Evolutionary conservation across 768 basidiomycete genomes (phyloP).

Genomic region (Lactarius vividus): DNA sequence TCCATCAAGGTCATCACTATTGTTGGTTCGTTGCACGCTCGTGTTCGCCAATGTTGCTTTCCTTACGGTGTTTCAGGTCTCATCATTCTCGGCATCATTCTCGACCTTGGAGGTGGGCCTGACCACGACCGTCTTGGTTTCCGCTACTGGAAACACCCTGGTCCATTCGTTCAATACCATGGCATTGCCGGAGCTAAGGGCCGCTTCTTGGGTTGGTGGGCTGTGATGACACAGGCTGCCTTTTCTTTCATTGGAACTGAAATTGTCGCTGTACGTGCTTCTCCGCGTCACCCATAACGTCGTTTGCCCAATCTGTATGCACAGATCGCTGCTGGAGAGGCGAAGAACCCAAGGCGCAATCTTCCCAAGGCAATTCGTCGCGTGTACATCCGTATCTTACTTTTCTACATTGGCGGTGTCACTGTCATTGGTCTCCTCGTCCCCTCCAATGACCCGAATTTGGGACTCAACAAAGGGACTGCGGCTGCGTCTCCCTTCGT

Average conservation of each 20-base stretch:
- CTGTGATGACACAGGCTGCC: conserved; percentile 56
- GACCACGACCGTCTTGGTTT: conserved; percentile 51
- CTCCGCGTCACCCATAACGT: conserved; percentile 40
- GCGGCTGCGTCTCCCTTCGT: conserved; percentile 86
- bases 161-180: conserved; percentile 50
- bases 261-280: conserved; percentile 37
- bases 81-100: conserved; percentile 48
- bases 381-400: conserved; percentile 73
- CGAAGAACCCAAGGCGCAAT: conserved; percentile 79
- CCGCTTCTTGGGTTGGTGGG: conserved; percentile 50
- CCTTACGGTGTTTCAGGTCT: conserved; percentile 29
- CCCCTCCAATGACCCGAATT: conserved; percentile 60
- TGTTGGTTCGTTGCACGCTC: conserved; percentile 28
- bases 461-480: conserved; percentile 53
- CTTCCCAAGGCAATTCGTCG: conserved; percentile 58
- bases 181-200: conserved; percentile 44
- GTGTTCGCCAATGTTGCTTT: neutral
- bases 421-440: conserved; percentile 81
- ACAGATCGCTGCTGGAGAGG: conserved; percentile 88
- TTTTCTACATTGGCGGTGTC: conserved; percentile 67
- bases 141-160: conserved; percentile 51
- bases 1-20: conserved; percentile 55
- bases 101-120: conserved; percentile 58
- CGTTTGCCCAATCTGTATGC: conserved; percentile 51
- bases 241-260: conserved; percentile 63